Evolutionary conservation across 225 moss, liverwort and hornwort species (phyloP), one percentile per base, ranked within the genome.

Genomic region (Pleurozium schreberi): DNA sequence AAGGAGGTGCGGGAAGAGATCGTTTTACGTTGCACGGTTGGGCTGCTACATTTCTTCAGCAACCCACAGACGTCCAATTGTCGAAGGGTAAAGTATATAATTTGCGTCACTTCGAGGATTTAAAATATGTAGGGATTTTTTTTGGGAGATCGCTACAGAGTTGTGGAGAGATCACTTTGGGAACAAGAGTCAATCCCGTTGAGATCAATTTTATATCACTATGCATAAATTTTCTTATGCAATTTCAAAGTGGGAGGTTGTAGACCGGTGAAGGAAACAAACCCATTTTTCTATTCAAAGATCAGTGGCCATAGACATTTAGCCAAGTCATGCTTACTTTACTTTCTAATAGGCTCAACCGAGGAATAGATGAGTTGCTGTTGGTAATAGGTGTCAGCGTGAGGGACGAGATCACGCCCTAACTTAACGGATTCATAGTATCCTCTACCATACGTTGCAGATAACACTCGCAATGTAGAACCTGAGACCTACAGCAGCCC

Each of bases 1-100:
- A 91, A 88, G 85, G 73, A 62, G 85, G 83, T 55, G 81, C 75
- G 30, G 88, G 78, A n/a, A 90, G 77, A 73, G 94, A 90, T 83
- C 92, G 92, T n/a, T 94, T 91, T 74, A 91, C 77, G n/a, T 63
- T 94, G 89, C 94, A 90, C 68, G 91, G 94, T 18, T 94, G 94
- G 94, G 94, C 94, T 65, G 91, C 94, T 42, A 66, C 91, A 12
- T 94, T 94, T 81, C 90, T 94, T 75, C 92, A 85, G 85, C 92
- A 90, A 86, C 89, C 94, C 43, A 42, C 80, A 55, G 89, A 92
- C 28, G 77, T 84, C 18, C 91, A 66, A 27, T 23, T 64, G 74
- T 61, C 85, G 59, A 90, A 87, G 50, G 90, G 94, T 94, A 91
- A 78, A 50, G 11, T 20, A 75, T 38, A 31, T 14, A 30, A 23